Conservation (phyloP, 176 grass and related monocot species). For the Eragrostis nindensis region DNA sequence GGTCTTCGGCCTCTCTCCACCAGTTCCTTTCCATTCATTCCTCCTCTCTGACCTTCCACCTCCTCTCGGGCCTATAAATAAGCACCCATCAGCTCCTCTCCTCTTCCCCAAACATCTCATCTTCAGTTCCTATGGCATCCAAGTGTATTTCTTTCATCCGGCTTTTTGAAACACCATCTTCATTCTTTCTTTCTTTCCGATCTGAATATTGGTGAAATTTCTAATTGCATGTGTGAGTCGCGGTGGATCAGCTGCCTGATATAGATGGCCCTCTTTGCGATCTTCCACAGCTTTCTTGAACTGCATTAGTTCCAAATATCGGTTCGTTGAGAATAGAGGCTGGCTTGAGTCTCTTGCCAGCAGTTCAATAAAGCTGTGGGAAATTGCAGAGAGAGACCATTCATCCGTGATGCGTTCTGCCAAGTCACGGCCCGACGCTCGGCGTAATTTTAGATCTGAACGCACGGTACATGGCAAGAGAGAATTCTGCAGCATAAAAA, state of each 20-base stretch:
- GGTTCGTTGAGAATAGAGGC: not conserved
- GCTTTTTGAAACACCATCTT: not conserved
- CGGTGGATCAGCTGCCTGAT: slow-evolving; percentile 8
- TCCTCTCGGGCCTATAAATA: slow-evolving; percentile 20
- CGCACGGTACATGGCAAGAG: not conserved
- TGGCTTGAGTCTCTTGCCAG: not conserved
- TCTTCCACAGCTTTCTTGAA: slow-evolving; percentile 99
- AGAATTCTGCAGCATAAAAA: not conserved
- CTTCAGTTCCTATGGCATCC: not conserved
- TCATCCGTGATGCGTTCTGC: not conserved
- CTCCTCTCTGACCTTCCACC: not conserved
- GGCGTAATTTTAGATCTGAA: not conserved
- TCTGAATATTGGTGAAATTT: too few relatives aligned
- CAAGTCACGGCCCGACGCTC: not conserved
- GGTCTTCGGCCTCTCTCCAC: slow-evolving; percentile 48
- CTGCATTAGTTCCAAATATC: slow-evolving; percentile 39
- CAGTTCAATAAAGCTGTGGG: slow-evolving; percentile 99
- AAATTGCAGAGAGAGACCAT: slow-evolving; percentile 76
- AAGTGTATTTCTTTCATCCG: not conserved
- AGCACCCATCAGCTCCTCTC: not conserved
- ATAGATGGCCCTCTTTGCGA: slow-evolving; percentile 80
- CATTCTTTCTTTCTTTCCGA: not conserved
- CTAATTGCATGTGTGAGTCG: not conserved
- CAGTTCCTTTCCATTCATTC: not conserved
- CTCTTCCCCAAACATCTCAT: not conserved